Evolutionary conservation across 768 basidiomycete genomes (phyloP).

Genomic region (Tulasnella sp.): DNA sequence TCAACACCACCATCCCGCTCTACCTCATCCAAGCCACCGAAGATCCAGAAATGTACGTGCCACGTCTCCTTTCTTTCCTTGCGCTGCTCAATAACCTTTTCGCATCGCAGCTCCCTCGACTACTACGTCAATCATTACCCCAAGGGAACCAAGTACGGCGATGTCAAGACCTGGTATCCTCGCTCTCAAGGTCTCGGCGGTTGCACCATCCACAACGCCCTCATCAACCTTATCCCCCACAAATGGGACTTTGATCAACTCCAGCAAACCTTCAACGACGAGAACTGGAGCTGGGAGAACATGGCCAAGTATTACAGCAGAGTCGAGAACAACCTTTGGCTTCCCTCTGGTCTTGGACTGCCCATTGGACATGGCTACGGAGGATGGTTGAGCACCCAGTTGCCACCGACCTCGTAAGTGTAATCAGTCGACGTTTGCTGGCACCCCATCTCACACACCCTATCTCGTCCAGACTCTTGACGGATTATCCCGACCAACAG

Average conservation of each 20-base stretch:
- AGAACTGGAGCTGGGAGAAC: not conserved
- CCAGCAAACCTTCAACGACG: not conserved
- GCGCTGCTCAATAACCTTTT: not conserved
- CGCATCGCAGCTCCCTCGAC: not conserved
- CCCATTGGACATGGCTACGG: conserved; percentile 11
- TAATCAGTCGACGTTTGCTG: not conserved
- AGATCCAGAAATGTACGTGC: conserved; percentile 13
- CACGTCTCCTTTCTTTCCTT: not conserved
- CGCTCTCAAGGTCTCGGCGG: conserved; percentile 7
- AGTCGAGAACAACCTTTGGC: conserved; percentile 14
- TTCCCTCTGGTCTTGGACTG: not conserved
- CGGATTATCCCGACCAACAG: conserved; percentile 12
- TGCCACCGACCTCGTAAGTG: conserved; percentile 9
- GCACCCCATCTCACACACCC: not conserved
- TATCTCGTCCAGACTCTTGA: not conserved
- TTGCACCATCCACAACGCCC: conserved; percentile 13
- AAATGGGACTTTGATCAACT: conserved; percentile 14
- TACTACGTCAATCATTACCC: conserved; percentile 14
- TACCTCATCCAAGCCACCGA: conserved; percentile 15
- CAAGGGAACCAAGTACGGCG: not conserved
- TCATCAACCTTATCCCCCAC: conserved; percentile 17
- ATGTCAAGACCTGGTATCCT: conserved; percentile 11
- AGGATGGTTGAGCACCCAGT: conserved; percentile 12
- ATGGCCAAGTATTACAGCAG: conserved; percentile 11
- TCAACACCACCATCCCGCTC: conserved; percentile 15